Conservation (phyloP, 2,329 filamentous ascomycete genomes). For the Sporothrix variecibatus region DNA sequence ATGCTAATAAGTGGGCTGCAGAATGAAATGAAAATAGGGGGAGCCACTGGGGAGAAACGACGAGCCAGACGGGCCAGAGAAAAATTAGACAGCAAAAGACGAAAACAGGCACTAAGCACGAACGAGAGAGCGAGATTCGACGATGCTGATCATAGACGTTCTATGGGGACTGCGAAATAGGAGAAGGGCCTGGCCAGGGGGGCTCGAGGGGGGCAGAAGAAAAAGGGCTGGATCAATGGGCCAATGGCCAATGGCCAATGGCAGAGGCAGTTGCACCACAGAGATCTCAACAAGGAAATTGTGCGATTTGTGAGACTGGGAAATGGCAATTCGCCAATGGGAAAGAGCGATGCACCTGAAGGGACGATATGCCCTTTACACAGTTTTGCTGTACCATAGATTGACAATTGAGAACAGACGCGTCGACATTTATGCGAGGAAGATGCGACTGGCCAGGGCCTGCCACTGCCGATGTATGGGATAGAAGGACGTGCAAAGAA, state of each 20-base stretch:
- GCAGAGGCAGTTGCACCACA: not conserved
- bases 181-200: not conserved
- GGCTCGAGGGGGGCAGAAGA: too few species aligned
- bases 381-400: not conserved
- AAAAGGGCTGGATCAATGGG: not conserved
- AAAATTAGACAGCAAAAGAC: slow-evolving; percentile 1
- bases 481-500: not conserved
- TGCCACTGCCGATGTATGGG: not conserved
- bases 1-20: slow-evolving; percentile 10
- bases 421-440: not conserved
- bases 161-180: not conserved
- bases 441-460: not conserved
- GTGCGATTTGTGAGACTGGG: not conserved
- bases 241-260: not conserved
- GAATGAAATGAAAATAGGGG: slow-evolving; percentile 13
- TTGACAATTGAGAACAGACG: not conserved
- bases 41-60: not conserved
- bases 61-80: not conserved
- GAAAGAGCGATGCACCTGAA: not conserved
- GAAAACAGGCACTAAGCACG: not conserved
- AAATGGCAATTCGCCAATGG: not conserved
- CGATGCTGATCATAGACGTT: slow-evolving; percentile 13
- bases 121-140: slow-evolving; percentile 11
- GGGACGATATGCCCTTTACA: not conserved
- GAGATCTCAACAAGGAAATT: not conserved